Base-by-base conservation (phyloP, 768 basidiomycete species). In the Russula olivacea region DNA sequence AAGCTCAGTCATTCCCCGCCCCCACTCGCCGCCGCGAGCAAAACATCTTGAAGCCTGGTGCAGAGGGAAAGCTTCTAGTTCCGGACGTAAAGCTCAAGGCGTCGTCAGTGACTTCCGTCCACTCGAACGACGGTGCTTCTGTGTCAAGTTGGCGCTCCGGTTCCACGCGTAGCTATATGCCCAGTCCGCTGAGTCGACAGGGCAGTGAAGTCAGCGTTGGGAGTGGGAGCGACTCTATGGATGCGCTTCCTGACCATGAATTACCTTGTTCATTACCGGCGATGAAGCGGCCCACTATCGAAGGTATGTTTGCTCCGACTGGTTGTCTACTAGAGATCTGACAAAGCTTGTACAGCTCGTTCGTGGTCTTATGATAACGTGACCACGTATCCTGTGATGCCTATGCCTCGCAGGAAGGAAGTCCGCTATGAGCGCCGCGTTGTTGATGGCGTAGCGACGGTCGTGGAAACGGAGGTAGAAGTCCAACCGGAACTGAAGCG, bases 341-440 rank as follows among this genome's bases (percentile, higher is more conserved):
- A 71, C 59, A 45, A 0, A 8, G 21, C n/a, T 45, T 47, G 19
- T 47, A 23, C 61, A 88, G 87, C 76, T 14, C 85, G 86, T 32
- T 84, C 88, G 2, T 89, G 86, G 87, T 88, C 87, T 2, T 89
- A 89, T 69, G 87, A 88, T 68, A 86, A 86, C 66, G 72, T 87
- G 64, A 81, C 79, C 70, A 87, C 84, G 3, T 90, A 89, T 67
- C 83, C 85, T 17, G 75, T 83, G 63, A 74, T 80, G 41, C 82
- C 80, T n/a, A 74, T 77, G 49, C 66, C 67, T 19, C 56, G 54
- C 21, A 79, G 79, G 74, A 85, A 77, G 71, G 82, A 83, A 75
- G 75, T 75, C 66, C 77, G 77, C 55, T 71, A 77, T 28, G 81
- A 81, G 74, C 78, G 75, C 38, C 73, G 80, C 34, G 71, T 87